These are phyloP conservation scores for Scheffersomyces lignicola DNA, from an alignment of 1,139 yeast species.

Conservation along the genomic window DNA sequence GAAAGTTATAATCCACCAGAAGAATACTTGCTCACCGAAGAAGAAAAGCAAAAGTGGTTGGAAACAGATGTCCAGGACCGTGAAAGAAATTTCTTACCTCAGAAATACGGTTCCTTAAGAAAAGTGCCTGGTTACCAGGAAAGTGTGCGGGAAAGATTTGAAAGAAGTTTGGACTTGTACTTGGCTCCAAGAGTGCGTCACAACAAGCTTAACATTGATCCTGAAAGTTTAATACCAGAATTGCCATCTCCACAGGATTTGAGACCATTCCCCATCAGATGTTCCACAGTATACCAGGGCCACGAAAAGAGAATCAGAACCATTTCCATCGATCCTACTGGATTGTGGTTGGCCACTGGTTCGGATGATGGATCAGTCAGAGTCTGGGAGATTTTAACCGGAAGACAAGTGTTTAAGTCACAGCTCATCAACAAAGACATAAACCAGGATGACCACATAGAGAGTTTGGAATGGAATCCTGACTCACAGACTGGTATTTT, in stretches of 20 bases:
- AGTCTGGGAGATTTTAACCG: constrained; percentile 94
- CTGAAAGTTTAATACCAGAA: constrained; percentile 93
- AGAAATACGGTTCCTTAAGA: constrained; percentile 77
- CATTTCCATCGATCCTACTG: constrained; percentile 82
- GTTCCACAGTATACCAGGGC: constrained; percentile 82
- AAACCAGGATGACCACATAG: constrained; percentile 74
- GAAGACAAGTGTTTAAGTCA: constrained; percentile 82
- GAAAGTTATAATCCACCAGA: constrained; percentile 98
- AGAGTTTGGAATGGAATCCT: constrained; percentile 90
- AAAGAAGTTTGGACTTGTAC: constrained; percentile 89
- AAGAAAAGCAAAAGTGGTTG: constrained; percentile 76
- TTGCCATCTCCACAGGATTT: constrained; percentile 95
- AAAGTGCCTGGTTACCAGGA: constrained; percentile 93
- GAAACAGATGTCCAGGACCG: constrained; percentile 75
- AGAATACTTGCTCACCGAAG: constrained; percentile 80
- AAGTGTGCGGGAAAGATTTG: constrained; percentile 85
- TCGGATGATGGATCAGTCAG: constrained; percentile 97
- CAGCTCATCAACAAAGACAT: constrained; percentile 51
- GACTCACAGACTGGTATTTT: constrained; percentile 68
- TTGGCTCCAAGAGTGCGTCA: constrained; percentile 95
- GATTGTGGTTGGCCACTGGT: constrained; percentile 95
- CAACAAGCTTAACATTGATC: constrained; percentile 89
- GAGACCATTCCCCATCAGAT: constrained; percentile 95
- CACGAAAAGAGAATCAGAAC: constrained; percentile 83
- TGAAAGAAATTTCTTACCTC: constrained; percentile 77